These are phyloP conservation scores for Pulveroboletus frians DNA, from an alignment of 768 basidiomycete species.

Conservation along the genomic window DNA sequence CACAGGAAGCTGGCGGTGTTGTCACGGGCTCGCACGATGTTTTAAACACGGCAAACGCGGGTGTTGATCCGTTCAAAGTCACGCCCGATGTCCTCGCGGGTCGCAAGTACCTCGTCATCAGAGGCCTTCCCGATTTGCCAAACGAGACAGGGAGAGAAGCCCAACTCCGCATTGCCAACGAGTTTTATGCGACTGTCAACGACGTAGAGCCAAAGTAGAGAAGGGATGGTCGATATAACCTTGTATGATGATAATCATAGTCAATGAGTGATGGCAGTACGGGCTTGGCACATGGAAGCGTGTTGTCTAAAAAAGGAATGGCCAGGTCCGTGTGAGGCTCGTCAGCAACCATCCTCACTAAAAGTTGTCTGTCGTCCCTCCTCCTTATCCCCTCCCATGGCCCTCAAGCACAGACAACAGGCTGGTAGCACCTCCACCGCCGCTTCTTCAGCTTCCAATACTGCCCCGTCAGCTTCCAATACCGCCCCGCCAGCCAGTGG, in stretches of 20 bases:
- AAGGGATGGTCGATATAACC: too few relatives aligned
- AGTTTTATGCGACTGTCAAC: conserved; percentile 80
- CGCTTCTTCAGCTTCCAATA: neutral
- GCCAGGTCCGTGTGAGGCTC: conserved; percentile 13
- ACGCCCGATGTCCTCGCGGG: conserved; percentile 69
- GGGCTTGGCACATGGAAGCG: neutral
- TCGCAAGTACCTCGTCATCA: conserved; percentile 75
- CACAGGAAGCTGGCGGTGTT: conserved; percentile 80
- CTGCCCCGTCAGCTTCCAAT: neutral
- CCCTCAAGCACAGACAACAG: conserved; percentile 25
- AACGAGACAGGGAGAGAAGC: conserved; percentile 62
- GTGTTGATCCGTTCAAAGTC: conserved; percentile 49
- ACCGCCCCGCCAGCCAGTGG: neutral
- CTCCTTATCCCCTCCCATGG: conserved; percentile 5
- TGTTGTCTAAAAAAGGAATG: conserved; percentile 11
- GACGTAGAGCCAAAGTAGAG: conserved; percentile 55
- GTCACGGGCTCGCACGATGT: conserved; percentile 64
- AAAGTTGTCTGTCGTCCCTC: neutral
- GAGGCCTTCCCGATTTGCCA: conserved; percentile 59
- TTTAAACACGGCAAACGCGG: conserved; percentile 33
- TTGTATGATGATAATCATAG: too few relatives aligned
- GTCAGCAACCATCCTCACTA: conserved; percentile 1
- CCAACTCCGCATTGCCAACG: conserved; percentile 75
- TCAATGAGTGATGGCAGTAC: too few relatives aligned
- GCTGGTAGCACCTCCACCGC: neutral